Percentiles rank a stretch among this genome's conserved stretches.
Conservation (phyloP, 2,329 filamentous ascomycete genomes). For the Stagonosporopsis rhizophila region DNA sequence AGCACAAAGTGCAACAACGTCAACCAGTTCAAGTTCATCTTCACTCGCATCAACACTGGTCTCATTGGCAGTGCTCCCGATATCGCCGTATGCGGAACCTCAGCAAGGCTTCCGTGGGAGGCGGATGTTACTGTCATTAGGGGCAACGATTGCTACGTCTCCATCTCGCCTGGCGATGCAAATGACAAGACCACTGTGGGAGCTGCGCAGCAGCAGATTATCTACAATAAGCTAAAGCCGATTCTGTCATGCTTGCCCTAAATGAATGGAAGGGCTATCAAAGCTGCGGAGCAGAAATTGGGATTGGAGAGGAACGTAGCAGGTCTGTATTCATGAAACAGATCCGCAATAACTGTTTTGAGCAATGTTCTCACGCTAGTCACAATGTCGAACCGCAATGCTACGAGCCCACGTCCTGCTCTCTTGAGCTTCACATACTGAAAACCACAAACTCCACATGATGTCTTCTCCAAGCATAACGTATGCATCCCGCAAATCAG, state of each 20-base stretch:
- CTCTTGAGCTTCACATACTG: neutral
- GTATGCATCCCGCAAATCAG: neutral
- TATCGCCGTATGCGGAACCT: conserved; percentile 63
- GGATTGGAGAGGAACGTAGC: neutral
- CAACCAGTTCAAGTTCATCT: conserved; percentile 67
- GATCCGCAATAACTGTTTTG: too few species aligned
- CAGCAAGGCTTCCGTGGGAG: conserved; percentile 65
- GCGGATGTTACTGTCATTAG: conserved; percentile 57
- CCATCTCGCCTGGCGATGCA: conserved; percentile 68
- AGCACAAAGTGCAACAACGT: conserved; percentile 59
- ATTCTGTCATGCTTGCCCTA: conserved; percentile 31
- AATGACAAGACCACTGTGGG: conserved; percentile 66
- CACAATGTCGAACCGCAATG: neutral
- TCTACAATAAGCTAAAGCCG: conserved; percentile 37
- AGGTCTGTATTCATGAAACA: neutral
- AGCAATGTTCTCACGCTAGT: neutral
- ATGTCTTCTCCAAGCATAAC: neutral
- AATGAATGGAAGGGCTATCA: neutral
- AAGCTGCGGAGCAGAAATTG: too few species aligned
- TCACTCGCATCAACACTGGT: conserved; percentile 65
- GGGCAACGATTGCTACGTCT: conserved; percentile 63
- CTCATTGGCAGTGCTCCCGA: conserved; percentile 54
- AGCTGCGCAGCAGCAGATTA: conserved; percentile 45
- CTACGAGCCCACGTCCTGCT: neutral
- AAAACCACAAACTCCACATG: neutral